Base-by-base conservation (phyloP, 306 rosid genomes). In the Acacia confusa region DNA sequence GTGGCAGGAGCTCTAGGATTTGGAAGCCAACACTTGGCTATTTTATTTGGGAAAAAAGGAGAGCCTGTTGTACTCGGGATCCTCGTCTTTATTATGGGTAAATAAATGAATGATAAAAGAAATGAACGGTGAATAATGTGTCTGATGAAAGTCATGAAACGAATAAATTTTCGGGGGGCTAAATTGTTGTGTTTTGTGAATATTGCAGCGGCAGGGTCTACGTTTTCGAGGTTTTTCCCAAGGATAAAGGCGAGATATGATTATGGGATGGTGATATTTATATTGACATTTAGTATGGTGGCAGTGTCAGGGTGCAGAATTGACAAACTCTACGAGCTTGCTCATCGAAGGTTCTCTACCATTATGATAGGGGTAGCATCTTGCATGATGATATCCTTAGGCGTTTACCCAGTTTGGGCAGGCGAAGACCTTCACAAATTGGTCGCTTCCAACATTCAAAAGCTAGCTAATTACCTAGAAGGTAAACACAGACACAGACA, bases 331-430 rank as follows among this genome's bases (percentile, higher is more conserved):
- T 65, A 90, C 3, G 76, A 76, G 57, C 83, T 95, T 84, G 97
- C 96, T 0, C 84, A 89, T 86, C 89, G 86, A 44, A 92, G 99
- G 78, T 85, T 93, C 3, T 11, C 88, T 66, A 93, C 99, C 17
- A 85, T 95, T 74, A 11, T 88, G 20, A 69, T 87, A 13, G 99
- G 99, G 0, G 97, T 86, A 55, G 86, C 92, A 22, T 74, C 90
- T 10, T 93, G 98, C 90, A 87, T 92, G 63, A 3, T 92, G 28
- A 73, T 95, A 34, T 86, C 97, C 75, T 80, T 86, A 9, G 91
- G 85, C 32, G 60, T 92, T 45, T 89, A 83, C 76, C 99, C 99
- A 0, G 94, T 95, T 2, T 95, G 99, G 99, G 98, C 99, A 6
- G 99, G 98, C 28, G 84, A 88, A 88, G 97, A 90, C 17, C 95